Evolutionary conservation across 495 filamentous ascomycete species (phyloP), one percentile per base, ranked within the genome.

Genomic region (Podospora pseudocomata): DNA sequence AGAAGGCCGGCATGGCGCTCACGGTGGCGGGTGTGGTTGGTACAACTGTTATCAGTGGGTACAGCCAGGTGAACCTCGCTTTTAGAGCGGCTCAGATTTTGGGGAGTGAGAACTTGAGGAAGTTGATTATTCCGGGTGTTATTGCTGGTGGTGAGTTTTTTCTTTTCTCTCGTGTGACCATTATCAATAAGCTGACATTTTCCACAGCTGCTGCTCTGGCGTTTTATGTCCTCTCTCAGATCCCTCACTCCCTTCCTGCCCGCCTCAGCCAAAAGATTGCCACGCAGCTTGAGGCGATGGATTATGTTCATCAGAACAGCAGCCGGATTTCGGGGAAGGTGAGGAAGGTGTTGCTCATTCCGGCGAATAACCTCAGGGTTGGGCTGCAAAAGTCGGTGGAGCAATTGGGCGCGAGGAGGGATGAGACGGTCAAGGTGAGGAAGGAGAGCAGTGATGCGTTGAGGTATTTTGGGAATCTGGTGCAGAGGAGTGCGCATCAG

Each of bases 1-100:
- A 99, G 82, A 97, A 98, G 81, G 81, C 93, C 30, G 88, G 95
- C 68, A 91, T 98, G 89, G 94, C 96, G 54, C 84, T 99, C 78
- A 98, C 95, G 2, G 88, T 94, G 32, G 91, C 90, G n/a, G 92
- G 92, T 67, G 89, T 95, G 20, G 82, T 97, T 11, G 92, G 94
- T 62, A 86, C 89, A 15, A 86, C 93, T 53, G 82, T 94, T 67
- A 81, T 98, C 58, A 91, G 94, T 69, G 89, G 93, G 62, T 86
- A 91, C 74, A 88, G 91, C 64, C 97, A 94, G 91, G 80, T 97
- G 64, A 95, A 98, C 76, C 91, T 93, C 65, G 88, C 90, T 4
- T 78, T 97, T 39, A 92, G 89, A 70, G 90, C 89, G 23, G 88
- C 86, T 23, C 92, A 90, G 66, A 76, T 97, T 60, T 77, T 97